Evolutionary conservation across 805 yeast genomes (phyloP).

Genomic region (Candida nitratophila): DNA sequence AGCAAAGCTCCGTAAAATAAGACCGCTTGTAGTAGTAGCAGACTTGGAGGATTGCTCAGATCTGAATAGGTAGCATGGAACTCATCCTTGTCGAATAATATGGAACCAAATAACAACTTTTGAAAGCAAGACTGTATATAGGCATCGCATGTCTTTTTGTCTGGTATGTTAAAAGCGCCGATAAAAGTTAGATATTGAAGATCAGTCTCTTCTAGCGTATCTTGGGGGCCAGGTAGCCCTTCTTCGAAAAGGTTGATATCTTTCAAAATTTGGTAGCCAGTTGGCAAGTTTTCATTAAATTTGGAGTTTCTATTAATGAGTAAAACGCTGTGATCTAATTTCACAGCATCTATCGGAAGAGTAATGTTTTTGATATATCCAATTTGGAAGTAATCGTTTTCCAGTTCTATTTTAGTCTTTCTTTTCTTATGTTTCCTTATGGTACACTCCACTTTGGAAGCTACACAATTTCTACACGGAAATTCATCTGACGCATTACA

Average conservation of each 20-base stretch:
- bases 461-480: conserved; percentile 66
- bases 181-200: conserved; percentile 54
- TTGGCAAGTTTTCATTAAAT: not conserved
- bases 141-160: conserved; percentile 40
- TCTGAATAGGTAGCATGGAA: conserved; percentile 31
- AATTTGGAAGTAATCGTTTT: not conserved
- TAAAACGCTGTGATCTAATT: conserved; percentile 12
- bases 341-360: conserved; percentile 1
- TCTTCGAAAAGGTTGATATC: not conserved
- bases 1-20: conserved; percentile 50
- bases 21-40: conserved; percentile 55
- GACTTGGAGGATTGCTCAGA: conserved; percentile 51
- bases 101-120: not conserved
- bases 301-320: not conserved
- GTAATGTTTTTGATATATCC: conserved; percentile 1
- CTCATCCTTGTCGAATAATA: not conserved
- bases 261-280: not conserved
- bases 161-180: conserved; percentile 70
- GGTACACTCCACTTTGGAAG: conserved; percentile 65
- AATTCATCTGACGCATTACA: conserved; percentile 58
- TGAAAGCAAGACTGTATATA: conserved; percentile 28
- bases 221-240: not conserved
- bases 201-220: conserved; percentile 28
- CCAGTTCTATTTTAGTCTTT: not conserved
- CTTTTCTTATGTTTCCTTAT: conserved; percentile 43